Percentiles rank a stretch among this genome's conserved stretches.
Conservation (phyloP, 225 moss, liverwort and hornwort species). For the Polytrichum commune region DNA sequence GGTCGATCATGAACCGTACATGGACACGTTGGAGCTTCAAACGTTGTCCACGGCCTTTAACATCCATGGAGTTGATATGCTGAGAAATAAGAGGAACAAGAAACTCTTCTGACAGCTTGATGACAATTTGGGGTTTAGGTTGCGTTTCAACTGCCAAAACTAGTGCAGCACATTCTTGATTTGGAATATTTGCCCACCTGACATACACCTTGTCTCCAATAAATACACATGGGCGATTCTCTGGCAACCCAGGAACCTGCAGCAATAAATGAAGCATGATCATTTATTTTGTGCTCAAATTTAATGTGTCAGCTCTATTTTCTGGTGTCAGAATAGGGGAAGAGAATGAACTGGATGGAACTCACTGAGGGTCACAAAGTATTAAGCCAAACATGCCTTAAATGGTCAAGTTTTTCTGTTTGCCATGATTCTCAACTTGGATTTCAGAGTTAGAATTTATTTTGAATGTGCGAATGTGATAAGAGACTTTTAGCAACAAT, state of each 20-base stretch:
- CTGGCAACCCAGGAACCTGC: constrained; percentile 68
- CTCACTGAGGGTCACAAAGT: no score
- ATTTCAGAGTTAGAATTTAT: no score
- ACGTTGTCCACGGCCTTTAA: constrained; percentile 6
- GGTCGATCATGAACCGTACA: constrained; percentile 63
- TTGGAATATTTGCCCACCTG: constrained; percentile 41
- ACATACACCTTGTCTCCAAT: constrained; percentile 52
- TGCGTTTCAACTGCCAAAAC: constrained; percentile 54
- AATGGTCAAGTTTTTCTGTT: no score
- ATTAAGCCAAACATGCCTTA: no score
- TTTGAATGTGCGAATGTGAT: no score
- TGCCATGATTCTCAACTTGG: no score
- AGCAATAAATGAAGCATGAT: background rate
- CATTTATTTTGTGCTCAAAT: no score
- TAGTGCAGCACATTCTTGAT: constrained; percentile 52
- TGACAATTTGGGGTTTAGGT: constrained; percentile 48
- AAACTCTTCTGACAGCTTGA: constrained; percentile 36
- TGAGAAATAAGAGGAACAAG: constrained; percentile 12
- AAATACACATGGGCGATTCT: constrained; percentile 64
- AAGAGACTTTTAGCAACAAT: no score
- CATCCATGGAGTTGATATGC: background rate
- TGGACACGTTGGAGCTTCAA: constrained; percentile 35
- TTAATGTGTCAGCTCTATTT: no score
- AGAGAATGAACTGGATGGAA: no score
- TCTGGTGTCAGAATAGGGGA: no score